phyloP scores from a whole-genome alignment of 169 alveolate species.

The Sarcocystis neurona region DNA sequence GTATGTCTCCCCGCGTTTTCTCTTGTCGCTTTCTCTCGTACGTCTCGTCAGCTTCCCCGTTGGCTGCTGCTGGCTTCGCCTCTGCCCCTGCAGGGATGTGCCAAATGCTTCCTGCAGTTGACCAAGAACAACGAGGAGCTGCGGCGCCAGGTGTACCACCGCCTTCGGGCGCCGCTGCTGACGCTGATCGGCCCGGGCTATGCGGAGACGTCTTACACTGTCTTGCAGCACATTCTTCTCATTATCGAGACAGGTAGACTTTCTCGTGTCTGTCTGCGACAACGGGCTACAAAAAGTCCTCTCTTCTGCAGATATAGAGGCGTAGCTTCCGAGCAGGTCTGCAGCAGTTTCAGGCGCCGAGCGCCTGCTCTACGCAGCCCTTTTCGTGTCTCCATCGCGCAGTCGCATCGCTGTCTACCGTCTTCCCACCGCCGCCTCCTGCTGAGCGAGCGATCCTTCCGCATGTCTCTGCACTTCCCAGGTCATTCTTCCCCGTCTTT shows the following conservation, averaged over 20 bases:
- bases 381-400: too few relatives aligned
- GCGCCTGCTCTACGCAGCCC: too few relatives aligned
- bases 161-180: conserved; percentile 80
- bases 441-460: too few relatives aligned
- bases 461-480: neutral
- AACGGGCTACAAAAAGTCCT: too few relatives aligned
- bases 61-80: neutral
- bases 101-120: conserved; percentile 79
- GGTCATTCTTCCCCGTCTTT: neutral
- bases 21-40: too few relatives aligned
- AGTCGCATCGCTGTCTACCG: too few relatives aligned
- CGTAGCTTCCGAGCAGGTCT: too few relatives aligned
- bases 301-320: too few relatives aligned
- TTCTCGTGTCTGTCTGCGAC: neutral
- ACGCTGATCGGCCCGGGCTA: conserved; percentile 76
- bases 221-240: conserved; percentile 72
- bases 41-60: neutral
- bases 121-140: conserved; percentile 75
- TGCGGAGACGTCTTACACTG: conserved; percentile 81
- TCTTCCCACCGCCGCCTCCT: too few relatives aligned
- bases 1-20: too few relatives aligned
- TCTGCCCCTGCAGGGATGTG: conserved; percentile 13
- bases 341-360: too few relatives aligned
- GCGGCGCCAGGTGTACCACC: conserved; percentile 77
- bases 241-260: conserved; percentile 59